Conservation (phyloP, 2,329 filamentous ascomycete genomes). For the Coniochaeta pulveracea region DNA sequence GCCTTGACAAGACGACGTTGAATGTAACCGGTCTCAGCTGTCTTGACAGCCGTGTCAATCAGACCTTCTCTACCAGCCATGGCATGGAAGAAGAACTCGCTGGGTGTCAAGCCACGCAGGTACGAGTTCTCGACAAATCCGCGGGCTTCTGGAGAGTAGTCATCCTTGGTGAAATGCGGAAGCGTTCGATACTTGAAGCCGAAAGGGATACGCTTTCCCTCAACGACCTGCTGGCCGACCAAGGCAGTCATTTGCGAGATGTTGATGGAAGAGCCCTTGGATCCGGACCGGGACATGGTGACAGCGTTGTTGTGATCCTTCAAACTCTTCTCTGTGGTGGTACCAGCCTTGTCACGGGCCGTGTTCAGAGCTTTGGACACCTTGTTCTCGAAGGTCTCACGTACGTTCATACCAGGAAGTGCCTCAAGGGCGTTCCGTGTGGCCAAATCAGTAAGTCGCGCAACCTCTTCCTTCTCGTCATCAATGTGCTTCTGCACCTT, state of each 20-base stretch:
- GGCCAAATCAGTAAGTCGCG: conserved; percentile 61
- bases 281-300: conserved; percentile 91
- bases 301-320: conserved; percentile 96
- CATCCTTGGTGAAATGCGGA: conserved; percentile 97
- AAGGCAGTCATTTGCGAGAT: conserved; percentile 99
- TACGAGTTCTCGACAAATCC: conserved; percentile 99
- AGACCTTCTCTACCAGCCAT: conserved; percentile 99
- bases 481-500: conserved; percentile 77
- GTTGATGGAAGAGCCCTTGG: conserved; percentile 98
- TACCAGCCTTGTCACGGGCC: conserved; percentile 71
- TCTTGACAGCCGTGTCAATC: conserved; percentile 99
- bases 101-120: conserved; percentile 84
- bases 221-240: conserved; percentile 95
- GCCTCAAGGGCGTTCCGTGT: conserved; percentile 82
- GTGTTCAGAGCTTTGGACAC: conserved; percentile 90
- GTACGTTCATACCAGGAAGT: conserved; percentile 95
- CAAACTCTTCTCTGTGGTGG: conserved; percentile 78
- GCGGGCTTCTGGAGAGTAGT: conserved; percentile 93
- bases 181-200: conserved; percentile 97
- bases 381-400: conserved; percentile 96
- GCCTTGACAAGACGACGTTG: conserved; percentile 97
- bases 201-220: conserved; percentile 97
- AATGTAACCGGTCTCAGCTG: conserved; percentile 97
- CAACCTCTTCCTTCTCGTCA: conserved; percentile 71
- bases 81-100: conserved; percentile 99